Base-by-base conservation (phyloP, 164 flowering plant species). In the Brasenia schreberi region DNA sequence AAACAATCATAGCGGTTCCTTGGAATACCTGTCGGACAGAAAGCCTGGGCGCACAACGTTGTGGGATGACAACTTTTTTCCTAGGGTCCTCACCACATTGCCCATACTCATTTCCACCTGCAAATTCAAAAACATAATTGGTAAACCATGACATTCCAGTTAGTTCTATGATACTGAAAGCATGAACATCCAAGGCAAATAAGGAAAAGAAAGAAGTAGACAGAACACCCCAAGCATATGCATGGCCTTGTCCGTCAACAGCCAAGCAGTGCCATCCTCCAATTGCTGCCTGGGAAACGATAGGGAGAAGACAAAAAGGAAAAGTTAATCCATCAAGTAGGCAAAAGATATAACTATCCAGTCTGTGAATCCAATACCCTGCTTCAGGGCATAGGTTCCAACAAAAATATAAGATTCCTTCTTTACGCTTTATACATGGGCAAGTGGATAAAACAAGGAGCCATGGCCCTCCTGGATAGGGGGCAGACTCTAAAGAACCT, bases 241-340 rank as follows among this genome's bases (percentile, higher is more conserved):
- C 91, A 16, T 80, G 83, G 76, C 99, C 98, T 78, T 84, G 87
- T 81, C 90, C 93, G 76, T 95, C 99, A 67, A 95, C 99, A 71
- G 99, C 99, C 84, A 95, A 84, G 82, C 99, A 95, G 72, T 95
- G 99, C 99, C 99, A 95, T 27, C 99, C 99, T 76, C 99, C 99
- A 78, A 95, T 95, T 52, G 99, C 99, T 5, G 99, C 99, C 99
- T 95, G 77, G 61, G 75, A 75, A 43, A 68, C 42, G 66, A 42
- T 17, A 52, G 33, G 56, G 10, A 27, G 11, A 43, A 1, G 62
- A 19, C 68, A 66, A 33, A 18, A 23, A 23, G 27, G 27, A 23
- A 23, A 23, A 23, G 27, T 23, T 23, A 23, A 23, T 23, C 27
- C 27, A 23, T 2, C 27, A 23, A 23, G 27, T 23, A 23, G 27